Evolutionary conservation across 2,329 filamentous ascomycete species (phyloP).

Genomic region (Cladosporium velox): DNA sequence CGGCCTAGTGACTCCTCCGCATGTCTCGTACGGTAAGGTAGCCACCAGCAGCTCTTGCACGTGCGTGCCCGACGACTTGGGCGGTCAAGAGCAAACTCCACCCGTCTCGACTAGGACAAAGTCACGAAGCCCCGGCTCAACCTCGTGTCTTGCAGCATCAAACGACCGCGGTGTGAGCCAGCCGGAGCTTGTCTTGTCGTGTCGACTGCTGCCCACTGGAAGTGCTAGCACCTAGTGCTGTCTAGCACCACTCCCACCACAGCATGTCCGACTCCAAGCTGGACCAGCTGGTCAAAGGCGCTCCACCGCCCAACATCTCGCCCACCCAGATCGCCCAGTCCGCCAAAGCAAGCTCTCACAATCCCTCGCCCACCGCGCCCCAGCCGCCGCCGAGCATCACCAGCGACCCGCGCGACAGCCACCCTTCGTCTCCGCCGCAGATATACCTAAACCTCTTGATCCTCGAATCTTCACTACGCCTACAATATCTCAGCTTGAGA

Average conservation of each 20-base stretch:
- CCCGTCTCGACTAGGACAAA: neutral
- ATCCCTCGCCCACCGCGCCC: slow-evolving; percentile 38
- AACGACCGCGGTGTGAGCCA: neutral
- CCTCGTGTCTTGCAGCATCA: neutral
- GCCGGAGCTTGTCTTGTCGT: slow-evolving; percentile 2
- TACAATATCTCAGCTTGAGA: slow-evolving; percentile 88
- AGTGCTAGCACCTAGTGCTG: neutral
- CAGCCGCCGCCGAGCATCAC: slow-evolving; percentile 45
- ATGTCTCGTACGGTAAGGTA: too few relatives aligned
- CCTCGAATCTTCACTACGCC: slow-evolving; percentile 88
- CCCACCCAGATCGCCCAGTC: slow-evolving; percentile 43
- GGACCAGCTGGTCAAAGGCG: slow-evolving; percentile 70
- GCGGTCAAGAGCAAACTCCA: slow-evolving; percentile 10
- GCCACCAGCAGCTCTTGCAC: neutral
- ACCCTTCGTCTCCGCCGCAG: slow-evolving; percentile 89
- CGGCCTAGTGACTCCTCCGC: too few relatives aligned
- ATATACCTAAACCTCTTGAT: slow-evolving; percentile 98
- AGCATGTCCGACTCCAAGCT: slow-evolving; percentile 25
- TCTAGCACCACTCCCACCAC: neutral
- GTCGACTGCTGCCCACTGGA: neutral
- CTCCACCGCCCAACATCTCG: slow-evolving; percentile 65
- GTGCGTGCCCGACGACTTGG: neutral
- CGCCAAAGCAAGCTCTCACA: slow-evolving; percentile 35
- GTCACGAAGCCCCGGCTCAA: neutral
- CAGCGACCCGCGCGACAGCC: slow-evolving; percentile 72